Conservation (phyloP, 257 asterid genomes). For the Nicotiana otophora region DNA sequence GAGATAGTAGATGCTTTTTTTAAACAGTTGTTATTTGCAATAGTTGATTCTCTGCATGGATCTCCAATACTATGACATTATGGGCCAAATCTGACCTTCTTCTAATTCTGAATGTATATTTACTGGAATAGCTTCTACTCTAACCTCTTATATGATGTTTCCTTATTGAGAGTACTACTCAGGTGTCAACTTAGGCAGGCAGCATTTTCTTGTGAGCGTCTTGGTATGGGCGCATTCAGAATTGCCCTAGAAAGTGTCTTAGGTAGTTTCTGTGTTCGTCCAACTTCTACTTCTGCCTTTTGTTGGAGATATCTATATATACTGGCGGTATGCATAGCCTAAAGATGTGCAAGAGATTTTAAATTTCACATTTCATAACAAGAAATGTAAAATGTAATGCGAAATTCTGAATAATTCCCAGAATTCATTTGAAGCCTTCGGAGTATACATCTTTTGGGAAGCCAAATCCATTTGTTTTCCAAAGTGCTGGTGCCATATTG, state of each 20-base stretch:
- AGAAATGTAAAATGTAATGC: neutral
- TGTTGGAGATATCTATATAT: neutral
- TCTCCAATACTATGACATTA: neutral
- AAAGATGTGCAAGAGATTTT: neutral
- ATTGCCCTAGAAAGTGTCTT: slow-evolving; percentile 57
- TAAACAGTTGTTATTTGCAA: neutral
- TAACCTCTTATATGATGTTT: slow-evolving; percentile 4
- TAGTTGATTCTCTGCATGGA: neutral
- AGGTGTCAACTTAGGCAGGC: slow-evolving; percentile 32
- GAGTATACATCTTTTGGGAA: slow-evolving; percentile 52
- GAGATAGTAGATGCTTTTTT: neutral
- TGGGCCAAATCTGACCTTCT: neutral
- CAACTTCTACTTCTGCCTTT: neutral
- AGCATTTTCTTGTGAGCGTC: slow-evolving; percentile 59
- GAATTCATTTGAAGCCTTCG: slow-evolving; percentile 51
- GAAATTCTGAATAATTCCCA: slow-evolving; percentile 2
- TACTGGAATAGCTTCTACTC: neutral
- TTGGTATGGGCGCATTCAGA: slow-evolving; percentile 67
- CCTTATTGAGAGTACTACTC: slow-evolving; percentile 8
- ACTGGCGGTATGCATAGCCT: neutral
- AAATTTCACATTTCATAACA: neutral
- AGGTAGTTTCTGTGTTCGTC: slow-evolving; percentile 22
- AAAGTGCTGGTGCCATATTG: slow-evolving; percentile 29
- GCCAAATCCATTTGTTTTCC: slow-evolving; percentile 59
- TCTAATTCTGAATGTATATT: neutral